phyloP scores from a whole-genome alignment of 305 asterid genomes.

The Plantago lanceolata region DNA sequence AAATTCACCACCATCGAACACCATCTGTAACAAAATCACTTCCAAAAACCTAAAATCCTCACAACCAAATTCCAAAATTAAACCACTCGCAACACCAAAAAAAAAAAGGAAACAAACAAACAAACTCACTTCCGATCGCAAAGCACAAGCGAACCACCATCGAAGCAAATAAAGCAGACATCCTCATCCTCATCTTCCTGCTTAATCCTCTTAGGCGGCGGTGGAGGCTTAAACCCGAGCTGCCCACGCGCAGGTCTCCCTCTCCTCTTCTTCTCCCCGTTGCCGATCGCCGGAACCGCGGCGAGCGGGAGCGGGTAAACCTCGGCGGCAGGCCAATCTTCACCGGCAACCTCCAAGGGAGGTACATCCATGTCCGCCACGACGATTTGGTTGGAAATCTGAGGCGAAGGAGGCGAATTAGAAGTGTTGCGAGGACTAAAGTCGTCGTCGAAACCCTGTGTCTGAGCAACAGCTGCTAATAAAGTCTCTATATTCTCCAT shows the following conservation, averaged over 20 bases:
- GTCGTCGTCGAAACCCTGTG: slow-evolving; percentile 50
- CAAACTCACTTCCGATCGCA: slow-evolving; percentile 78
- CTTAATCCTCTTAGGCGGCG: slow-evolving; percentile 36
- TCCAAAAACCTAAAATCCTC: neutral
- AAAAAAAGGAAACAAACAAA: neutral
- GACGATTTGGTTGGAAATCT: slow-evolving; percentile 23
- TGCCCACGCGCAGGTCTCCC: slow-evolving; percentile 69
- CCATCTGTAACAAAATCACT: no score
- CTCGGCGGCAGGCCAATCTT: slow-evolving; percentile 23
- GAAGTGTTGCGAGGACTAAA: no score
- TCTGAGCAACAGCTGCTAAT: slow-evolving; percentile 58
- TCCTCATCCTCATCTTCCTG: slow-evolving; percentile 54
- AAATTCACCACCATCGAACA: slow-evolving; percentile 16
- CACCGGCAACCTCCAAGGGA: slow-evolving; percentile 27
- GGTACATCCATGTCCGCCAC: slow-evolving; percentile 32
- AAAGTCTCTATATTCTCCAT: slow-evolving; percentile 56
- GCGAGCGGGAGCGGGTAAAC: slow-evolving; percentile 12
- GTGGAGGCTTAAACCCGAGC: no score
- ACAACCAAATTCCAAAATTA: slow-evolving; percentile 7
- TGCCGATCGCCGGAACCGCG: slow-evolving; percentile 30
- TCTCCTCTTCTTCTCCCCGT: slow-evolving; percentile 65
- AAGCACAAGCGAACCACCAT: slow-evolving; percentile 72
- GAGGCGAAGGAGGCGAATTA: slow-evolving; percentile 21
- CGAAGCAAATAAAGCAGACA: slow-evolving; percentile 81
- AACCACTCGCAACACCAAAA: slow-evolving; percentile 6